phyloP scores from a whole-genome alignment of 2,329 filamentous ascomycete genomes.

The Amauroascus verrucosus region DNA sequence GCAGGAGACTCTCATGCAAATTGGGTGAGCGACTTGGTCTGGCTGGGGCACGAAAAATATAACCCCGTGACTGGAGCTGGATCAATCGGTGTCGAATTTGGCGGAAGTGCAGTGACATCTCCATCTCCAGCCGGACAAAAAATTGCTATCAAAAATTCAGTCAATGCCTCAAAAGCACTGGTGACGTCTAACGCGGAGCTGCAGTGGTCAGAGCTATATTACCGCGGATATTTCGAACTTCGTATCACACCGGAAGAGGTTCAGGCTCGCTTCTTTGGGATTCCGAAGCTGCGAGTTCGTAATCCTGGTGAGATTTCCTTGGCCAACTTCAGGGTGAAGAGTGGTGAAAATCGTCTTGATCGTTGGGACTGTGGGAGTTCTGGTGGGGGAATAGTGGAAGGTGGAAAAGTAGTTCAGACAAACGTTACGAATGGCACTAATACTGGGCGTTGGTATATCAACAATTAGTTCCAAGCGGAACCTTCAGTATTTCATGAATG shows the following conservation, averaged over 20 bases:
- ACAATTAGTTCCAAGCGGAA: not conserved
- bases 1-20: slow-evolving; percentile 59
- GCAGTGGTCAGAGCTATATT: slow-evolving; percentile 64
- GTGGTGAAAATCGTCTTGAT: slow-evolving; percentile 50
- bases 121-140: slow-evolving; percentile 50
- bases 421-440: slow-evolving; percentile 28
- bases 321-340: slow-evolving; percentile 43
- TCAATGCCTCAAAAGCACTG: slow-evolving; percentile 38
- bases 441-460: slow-evolving; percentile 22
- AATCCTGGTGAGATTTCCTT: slow-evolving; percentile 12
- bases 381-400: slow-evolving; percentile 39
- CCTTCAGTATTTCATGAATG: too few species aligned
- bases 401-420: slow-evolving; percentile 25
- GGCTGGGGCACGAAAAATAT: slow-evolving; percentile 46
- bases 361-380: slow-evolving; percentile 21
- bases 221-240: slow-evolving; percentile 62
- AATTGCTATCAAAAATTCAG: slow-evolving; percentile 45
- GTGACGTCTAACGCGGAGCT: slow-evolving; percentile 50
- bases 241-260: slow-evolving; percentile 46
- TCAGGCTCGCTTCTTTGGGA: slow-evolving; percentile 52
- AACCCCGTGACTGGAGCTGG: slow-evolving; percentile 45
- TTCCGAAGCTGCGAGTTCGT: slow-evolving; percentile 1
- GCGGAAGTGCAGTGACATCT: slow-evolving; percentile 56
- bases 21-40: slow-evolving; percentile 53
- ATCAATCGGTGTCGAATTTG: slow-evolving; percentile 53